Conservation (phyloP, 2,329 filamentous ascomycete species). For the Thyridium curvatum region DNA sequence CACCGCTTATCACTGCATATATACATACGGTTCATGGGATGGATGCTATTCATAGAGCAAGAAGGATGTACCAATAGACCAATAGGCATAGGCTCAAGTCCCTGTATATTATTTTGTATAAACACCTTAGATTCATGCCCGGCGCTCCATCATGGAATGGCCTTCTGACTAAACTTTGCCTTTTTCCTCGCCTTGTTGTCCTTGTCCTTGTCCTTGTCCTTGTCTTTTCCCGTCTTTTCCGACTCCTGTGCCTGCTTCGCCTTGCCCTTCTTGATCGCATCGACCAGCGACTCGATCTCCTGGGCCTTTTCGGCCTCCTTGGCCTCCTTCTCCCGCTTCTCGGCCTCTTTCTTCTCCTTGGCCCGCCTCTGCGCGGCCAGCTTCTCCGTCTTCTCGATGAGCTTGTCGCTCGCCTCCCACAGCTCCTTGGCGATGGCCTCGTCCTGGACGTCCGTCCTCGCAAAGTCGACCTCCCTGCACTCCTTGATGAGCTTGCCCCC, state of each 20-base stretch:
- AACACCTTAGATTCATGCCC: too few relatives aligned
- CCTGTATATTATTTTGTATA: too few relatives aligned
- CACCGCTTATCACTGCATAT: slow-evolving; percentile 1
- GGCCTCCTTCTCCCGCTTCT: slow-evolving; percentile 23
- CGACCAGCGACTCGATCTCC: slow-evolving; percentile 31
- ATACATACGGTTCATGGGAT: too few relatives aligned
- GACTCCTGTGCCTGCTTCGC: slow-evolving; percentile 21
- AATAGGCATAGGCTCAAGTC: too few relatives aligned
- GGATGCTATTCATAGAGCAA: too few relatives aligned
- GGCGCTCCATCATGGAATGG: background rate
- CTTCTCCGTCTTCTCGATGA: slow-evolving; percentile 78
- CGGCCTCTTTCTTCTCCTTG: slow-evolving; percentile 26
- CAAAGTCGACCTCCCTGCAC: slow-evolving; percentile 69
- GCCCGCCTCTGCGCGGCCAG: slow-evolving; percentile 58
- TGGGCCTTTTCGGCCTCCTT: slow-evolving; percentile 22
- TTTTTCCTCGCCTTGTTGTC: slow-evolving; percentile 11
- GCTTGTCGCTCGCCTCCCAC: slow-evolving; percentile 82
- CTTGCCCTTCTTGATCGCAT: slow-evolving; percentile 36
- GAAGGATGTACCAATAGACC: too few relatives aligned
- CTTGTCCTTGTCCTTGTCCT: slow-evolving; percentile 11
- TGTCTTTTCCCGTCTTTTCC: slow-evolving; percentile 21
- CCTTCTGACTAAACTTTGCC: slow-evolving; percentile 6
- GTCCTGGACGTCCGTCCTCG: slow-evolving; percentile 68
- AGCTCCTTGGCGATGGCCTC: slow-evolving; percentile 76
- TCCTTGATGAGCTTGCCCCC: slow-evolving; percentile 69